A percentile compares a stretch with the other conserved stretches of the same genome.
Evolutionary conservation across 352 stramenopile genomes (phyloP).

Genomic region (Globisporangium uncinulatum): DNA sequence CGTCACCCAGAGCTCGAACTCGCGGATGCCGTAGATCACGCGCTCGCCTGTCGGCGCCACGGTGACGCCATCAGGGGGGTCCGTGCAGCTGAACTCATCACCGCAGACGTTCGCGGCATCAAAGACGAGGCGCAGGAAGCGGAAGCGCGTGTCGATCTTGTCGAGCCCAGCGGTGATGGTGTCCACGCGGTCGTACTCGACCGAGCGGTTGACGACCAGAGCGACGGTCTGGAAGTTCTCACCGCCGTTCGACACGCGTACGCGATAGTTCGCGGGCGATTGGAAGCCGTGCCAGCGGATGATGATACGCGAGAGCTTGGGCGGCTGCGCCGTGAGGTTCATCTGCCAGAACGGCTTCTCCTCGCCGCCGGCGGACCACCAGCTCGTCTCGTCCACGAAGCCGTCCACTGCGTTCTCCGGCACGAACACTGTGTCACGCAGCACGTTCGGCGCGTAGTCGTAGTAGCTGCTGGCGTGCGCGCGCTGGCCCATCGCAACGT

Average conservation of each 20-base stretch:
- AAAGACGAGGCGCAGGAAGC: constrained; percentile 51
- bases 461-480: constrained; percentile 74
- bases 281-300: constrained; percentile 77
- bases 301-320: constrained; percentile 47
- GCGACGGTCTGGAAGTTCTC: constrained; percentile 57
- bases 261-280: constrained; percentile 40
- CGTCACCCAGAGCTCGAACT: constrained; percentile 70
- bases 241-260: constrained; percentile 59
- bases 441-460: constrained; percentile 50
- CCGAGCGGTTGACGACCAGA: constrained; percentile 29
- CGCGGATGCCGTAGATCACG: constrained; percentile 72
- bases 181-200: constrained; percentile 68
- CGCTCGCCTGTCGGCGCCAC: constrained; percentile 39
- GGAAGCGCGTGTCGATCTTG: constrained; percentile 39
- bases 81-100: constrained; percentile 32
- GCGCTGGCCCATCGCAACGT: constrained; percentile 44
- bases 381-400: constrained; percentile 63
- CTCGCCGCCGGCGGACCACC: constrained; percentile 64
- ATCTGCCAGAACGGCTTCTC: constrained; percentile 68
- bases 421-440: constrained; percentile 56
- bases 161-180: constrained; percentile 39
- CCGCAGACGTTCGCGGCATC: constrained; percentile 41
- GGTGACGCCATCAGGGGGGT: constrained; percentile 13
- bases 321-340: constrained; percentile 48
- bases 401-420: constrained; percentile 67